Evolutionary conservation across 2,329 filamentous ascomycete species (phyloP).

Genomic region (Chaetomium globosum): DNA sequence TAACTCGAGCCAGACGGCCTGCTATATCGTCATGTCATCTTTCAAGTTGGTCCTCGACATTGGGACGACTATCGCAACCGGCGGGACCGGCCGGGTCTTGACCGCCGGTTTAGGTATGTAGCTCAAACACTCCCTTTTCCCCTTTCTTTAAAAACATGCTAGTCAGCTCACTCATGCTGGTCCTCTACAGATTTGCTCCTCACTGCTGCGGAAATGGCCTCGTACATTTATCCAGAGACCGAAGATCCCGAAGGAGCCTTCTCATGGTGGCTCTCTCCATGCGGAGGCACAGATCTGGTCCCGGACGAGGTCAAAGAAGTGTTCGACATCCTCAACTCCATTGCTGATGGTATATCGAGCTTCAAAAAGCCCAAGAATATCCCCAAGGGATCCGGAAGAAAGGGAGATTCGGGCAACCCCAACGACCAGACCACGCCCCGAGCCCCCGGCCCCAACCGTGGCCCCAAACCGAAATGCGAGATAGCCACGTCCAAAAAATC

Average conservation of each 20-base stretch:
- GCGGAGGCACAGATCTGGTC: neutral
- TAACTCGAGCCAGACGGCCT: neutral
- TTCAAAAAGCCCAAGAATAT: constrained; percentile 1
- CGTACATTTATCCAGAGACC: neutral
- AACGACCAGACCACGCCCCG: neutral
- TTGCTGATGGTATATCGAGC: neutral
- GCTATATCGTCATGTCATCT: neutral
- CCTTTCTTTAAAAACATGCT: neutral
- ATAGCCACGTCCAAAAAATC: neutral
- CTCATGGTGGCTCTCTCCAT: constrained; percentile 3
- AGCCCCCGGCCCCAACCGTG: neutral
- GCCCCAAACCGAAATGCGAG: neutral
- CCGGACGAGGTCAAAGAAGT: constrained; percentile 2
- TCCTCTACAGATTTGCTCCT: neutral
- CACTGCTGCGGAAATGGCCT: neutral
- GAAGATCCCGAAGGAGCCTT: neutral
- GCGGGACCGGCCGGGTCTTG: neutral
- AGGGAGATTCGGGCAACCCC: neutral
- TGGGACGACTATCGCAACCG: neutral
- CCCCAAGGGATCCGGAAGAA: neutral
- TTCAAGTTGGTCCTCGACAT: neutral
- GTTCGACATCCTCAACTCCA: neutral
- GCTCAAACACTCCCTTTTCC: no score
- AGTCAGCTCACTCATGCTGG: neutral
- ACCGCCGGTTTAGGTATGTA: neutral